Percentiles rank a stretch among this genome's conserved stretches.
Conservation (phyloP, 768 basidiomycete species). For the Rhodotorula paludigena region DNA sequence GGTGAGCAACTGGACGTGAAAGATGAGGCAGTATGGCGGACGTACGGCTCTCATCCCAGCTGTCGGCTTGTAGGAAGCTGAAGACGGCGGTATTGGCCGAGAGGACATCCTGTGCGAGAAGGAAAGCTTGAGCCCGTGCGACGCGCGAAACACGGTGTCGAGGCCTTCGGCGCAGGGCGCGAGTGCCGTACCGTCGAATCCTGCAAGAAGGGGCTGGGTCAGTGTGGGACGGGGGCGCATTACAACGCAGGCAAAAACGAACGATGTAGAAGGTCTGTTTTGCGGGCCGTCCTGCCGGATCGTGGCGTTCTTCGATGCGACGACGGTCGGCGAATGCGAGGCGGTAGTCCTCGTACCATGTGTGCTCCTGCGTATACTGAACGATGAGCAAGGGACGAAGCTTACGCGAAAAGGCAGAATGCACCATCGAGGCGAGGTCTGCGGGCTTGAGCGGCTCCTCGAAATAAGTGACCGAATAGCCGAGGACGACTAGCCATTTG, state of each 20-base stretch:
- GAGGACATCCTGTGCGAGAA: slow-evolving; percentile 15
- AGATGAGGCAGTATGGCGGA: not conserved
- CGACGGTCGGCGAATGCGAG: slow-evolving; percentile 28
- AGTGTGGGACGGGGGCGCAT: not conserved
- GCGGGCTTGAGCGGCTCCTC: slow-evolving; percentile 26
- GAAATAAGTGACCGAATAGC: slow-evolving; percentile 39
- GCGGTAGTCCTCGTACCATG: slow-evolving; percentile 36
- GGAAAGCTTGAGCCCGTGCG: not conserved
- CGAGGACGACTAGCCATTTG: slow-evolving; percentile 33
- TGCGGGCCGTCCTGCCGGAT: not conserved
- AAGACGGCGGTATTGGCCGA: slow-evolving; percentile 18
- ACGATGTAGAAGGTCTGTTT: slow-evolving; percentile 41
- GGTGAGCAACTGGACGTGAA: not conserved
- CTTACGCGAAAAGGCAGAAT: not conserved
- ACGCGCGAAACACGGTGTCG: too few species aligned
- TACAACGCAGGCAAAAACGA: not conserved
- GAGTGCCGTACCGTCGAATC: slow-evolving; percentile 3
- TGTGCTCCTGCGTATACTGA: slow-evolving; percentile 24
- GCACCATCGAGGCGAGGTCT: slow-evolving; percentile 29
- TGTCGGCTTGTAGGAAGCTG: slow-evolving; percentile 29
- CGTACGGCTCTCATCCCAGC: slow-evolving; percentile 35
- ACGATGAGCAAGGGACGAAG: too few species aligned
- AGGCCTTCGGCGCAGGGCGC: too few species aligned
- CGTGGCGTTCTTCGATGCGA: slow-evolving; percentile 22
- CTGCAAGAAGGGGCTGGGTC: not conserved